Evolutionary conservation across 2,329 filamentous ascomycete species (phyloP), one percentile per base, ranked within the genome.

Genomic region (Cadophora luteo-olivacea): DNA sequence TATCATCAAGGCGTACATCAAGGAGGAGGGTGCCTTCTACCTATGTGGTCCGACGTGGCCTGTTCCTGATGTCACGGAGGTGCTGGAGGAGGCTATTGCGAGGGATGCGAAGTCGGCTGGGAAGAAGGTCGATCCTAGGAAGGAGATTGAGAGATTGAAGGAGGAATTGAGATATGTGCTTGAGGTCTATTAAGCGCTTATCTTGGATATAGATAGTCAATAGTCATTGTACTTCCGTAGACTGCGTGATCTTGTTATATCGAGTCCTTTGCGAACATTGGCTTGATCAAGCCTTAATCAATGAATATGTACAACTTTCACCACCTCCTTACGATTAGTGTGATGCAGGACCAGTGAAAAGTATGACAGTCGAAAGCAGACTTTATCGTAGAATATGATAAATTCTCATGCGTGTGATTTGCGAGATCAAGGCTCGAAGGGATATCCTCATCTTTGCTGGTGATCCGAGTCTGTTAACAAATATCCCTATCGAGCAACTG

Each of bases 11-110:
- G 92, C 94, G 0, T 98, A 98, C 80, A 88, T 97, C 73, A 84
- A 90, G 77, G 89, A 97, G 74, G 91, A 96, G 75, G 96, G 96
- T 67, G 91, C 91, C 41, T 99, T 99, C 84, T 99, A 99, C 82
- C 90, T 99, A 22, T 99, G 96, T 79, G 96, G 96, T 55, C 96
- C 96, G 36, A 99, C 96, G 0, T 99, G 96, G 96, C 96, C 96
- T 14, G 96, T 99, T 66, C 96, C 96, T 7, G 96, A 99, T 82
- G 95, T 99, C 64, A 97, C 94, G 0, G 90, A 90, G 73, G 96
- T 99, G 70, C 83, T 99, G 68, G 90, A 97, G 86, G 96, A 99
- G 85, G 95, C 95, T 25, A 93, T 98, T 74, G 89, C 89, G 60
- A 83, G 84, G 38, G 91, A 97, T 77, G 92, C 90, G 58, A 89